These are phyloP conservation scores for Cichorium intybus DNA, from an alignment of 140 eudicot genomes.

Conservation along the genomic window DNA sequence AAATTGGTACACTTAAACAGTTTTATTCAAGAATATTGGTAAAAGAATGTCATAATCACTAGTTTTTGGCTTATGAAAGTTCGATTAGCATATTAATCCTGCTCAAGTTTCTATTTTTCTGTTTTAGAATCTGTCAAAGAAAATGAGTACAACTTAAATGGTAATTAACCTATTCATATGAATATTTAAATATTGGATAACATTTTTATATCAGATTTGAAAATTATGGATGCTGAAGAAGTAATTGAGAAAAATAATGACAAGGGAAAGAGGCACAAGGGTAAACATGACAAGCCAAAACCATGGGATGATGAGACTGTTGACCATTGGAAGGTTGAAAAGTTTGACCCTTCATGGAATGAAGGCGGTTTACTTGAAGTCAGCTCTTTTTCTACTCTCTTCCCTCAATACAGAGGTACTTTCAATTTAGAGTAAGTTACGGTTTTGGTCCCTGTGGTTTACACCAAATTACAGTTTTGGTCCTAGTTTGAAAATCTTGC, in stretches of 20 bases:
- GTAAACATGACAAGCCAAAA: constrained; percentile 91
- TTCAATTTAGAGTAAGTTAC: too few relatives aligned
- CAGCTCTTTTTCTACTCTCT: constrained; percentile 88
- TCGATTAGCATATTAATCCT: too few relatives aligned
- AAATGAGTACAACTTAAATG: too few relatives aligned
- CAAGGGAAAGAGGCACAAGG: constrained; percentile 60
- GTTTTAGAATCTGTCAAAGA: too few relatives aligned
- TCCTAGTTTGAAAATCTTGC: too few relatives aligned
- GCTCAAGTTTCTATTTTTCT: too few relatives aligned
- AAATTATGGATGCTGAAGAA: constrained; percentile 21
- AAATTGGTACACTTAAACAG: too few relatives aligned
- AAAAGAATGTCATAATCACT: too few relatives aligned
- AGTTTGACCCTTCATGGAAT: constrained; percentile 77
- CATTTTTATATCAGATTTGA: neutral
- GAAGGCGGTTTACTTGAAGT: constrained; percentile 77
- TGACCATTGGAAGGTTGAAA: constrained; percentile 81
- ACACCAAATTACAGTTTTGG: too few relatives aligned
- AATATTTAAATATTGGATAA: neutral
- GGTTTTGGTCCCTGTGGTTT: too few relatives aligned
- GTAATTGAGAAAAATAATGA: neutral
- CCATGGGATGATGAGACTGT: constrained; percentile 73
- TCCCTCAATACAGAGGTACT: constrained; percentile 86
- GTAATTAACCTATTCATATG: neutral
- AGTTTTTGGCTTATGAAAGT: too few relatives aligned
- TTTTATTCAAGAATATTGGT: too few relatives aligned